Evolutionary conservation across 345 rosid genomes (phyloP), one percentile per base, ranked within the genome.

Genomic region (Melastoma malabathricum): DNA sequence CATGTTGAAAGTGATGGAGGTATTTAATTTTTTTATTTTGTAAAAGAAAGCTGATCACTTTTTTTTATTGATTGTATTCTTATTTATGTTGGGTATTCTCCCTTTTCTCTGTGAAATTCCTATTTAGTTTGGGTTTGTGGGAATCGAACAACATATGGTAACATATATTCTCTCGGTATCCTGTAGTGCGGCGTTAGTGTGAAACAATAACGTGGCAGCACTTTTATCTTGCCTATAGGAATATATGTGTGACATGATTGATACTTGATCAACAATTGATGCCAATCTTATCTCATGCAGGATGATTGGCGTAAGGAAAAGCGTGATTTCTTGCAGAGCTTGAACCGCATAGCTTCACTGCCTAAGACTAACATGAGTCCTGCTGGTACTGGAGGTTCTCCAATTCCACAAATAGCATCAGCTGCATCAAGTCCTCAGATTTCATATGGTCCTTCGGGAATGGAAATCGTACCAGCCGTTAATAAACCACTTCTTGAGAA

Each of bases 1-100:
- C 70, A 87, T 87, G 97, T 74, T 92, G 84, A 84, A 77, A 70
- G 90, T 87, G 44, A 63, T 82, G 70, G 89, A 92, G 98, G 98
- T 92, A 45, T 61, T 87, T 13, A 65, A 46, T 60, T 7, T 48
- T 27, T 18, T 6, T 6, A n/a, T n/a, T 18, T 29, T 18, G 10
- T 54, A 13, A 43, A 39, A 13, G 29, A 18, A 43, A 47, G 13
- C 18, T 47, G 13, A n/a, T 47, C 13, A 17, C 19, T 47, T 3
- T 47, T 47, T 47, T 5, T 6, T 13, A 9, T 47, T 4, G 9
- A 31, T 9, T 6, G 31, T 27, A 6, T 27, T 6, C 3, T 27
- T 27, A 27, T 27, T 27, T 27, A 3, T 27, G 31, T 6, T 27
- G 31, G 31, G 31, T 3, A 6, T 27, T 27, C 31, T 27, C 3